A percentile compares a stretch with the other conserved stretches of the same genome.
Conservation (phyloP, 305 asterid genomes). For the Fraxinus baroniana region DNA sequence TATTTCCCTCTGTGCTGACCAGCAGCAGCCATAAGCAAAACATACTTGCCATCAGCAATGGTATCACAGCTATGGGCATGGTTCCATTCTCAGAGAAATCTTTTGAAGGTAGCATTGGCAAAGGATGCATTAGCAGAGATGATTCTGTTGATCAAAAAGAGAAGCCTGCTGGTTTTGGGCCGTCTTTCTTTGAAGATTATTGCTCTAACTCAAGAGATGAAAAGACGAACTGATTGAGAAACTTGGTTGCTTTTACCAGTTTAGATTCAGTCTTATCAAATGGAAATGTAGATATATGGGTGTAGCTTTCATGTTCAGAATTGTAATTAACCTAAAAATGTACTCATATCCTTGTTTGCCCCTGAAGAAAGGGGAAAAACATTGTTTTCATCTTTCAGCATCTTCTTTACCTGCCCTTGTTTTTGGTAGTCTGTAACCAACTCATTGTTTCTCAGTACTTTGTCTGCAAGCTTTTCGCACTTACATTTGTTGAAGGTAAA, state of each 20-base stretch:
- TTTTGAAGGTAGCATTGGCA: conserved; percentile 6
- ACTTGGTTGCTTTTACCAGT: neutral
- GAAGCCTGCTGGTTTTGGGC: conserved; percentile 42
- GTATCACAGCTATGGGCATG: conserved; percentile 45
- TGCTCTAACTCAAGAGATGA: conserved; percentile 10
- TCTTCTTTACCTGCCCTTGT: neutral
- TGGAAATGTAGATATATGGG: conserved; percentile 40
- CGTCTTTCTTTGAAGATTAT: conserved; percentile 18
- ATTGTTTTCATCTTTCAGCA: neutral
- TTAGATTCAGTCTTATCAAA: conserved; percentile 8
- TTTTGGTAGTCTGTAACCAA: neutral
- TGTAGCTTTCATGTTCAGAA: conserved; percentile 14
- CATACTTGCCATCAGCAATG: conserved; percentile 34
- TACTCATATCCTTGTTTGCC: neutral
- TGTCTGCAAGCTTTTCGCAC: neutral
- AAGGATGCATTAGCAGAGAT: conserved; percentile 21
- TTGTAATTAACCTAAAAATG: neutral
- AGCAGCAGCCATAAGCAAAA: conserved; percentile 35
- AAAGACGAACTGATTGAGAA: conserved; percentile 25
- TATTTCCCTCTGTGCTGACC: conserved; percentile 49
- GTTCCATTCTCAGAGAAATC: conserved; percentile 41
- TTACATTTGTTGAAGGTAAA: neutral
- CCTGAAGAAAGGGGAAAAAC: neutral
- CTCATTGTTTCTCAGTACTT: neutral
- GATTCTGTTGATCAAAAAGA: conserved; percentile 37